These are phyloP conservation scores for Dactylellina haptotyla DNA, from an alignment of 2,329 filamentous ascomycete species.

Conservation along the genomic window DNA sequence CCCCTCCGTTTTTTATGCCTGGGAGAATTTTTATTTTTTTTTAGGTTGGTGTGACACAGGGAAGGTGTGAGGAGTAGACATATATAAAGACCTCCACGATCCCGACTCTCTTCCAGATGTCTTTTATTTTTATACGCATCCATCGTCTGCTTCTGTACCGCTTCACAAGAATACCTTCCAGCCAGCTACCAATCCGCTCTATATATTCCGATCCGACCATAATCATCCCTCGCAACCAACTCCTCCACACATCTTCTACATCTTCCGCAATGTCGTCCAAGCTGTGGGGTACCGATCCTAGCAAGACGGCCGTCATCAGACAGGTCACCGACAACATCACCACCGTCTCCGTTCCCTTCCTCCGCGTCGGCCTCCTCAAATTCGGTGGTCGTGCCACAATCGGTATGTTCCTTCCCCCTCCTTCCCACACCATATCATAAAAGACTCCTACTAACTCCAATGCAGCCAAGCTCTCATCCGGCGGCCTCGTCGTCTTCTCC, in stretches of 20 bases:
- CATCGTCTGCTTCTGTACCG: too few species aligned
- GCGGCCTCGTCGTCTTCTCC: constrained; percentile 86
- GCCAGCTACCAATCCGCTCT: too few species aligned
- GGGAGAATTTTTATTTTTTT: too few species aligned
- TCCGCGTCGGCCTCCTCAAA: constrained; percentile 79
- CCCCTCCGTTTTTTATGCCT: not conserved
- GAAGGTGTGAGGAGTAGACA: too few species aligned
- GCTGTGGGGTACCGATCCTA: constrained; percentile 36
- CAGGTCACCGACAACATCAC: constrained; percentile 80
- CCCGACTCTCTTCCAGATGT: not conserved
- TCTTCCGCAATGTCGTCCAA: constrained; percentile 47
- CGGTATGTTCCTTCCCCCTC: constrained; percentile 65
- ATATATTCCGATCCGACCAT: not conserved
- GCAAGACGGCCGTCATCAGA: constrained; percentile 72
- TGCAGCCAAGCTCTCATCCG: constrained; percentile 79
- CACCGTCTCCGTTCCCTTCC: constrained; percentile 84
- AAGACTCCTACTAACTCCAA: too few species aligned
- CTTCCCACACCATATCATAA: not conserved
- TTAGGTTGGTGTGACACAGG: too few species aligned
- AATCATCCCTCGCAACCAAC: not conserved
- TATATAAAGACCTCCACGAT: not conserved
- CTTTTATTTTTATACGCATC: not conserved
- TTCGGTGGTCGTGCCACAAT: constrained; percentile 89
- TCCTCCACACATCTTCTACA: not conserved
- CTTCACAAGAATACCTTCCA: too few species aligned